Base-by-base conservation (phyloP, 176 grass and related monocot species). In the Thalia dealbata region DNA sequence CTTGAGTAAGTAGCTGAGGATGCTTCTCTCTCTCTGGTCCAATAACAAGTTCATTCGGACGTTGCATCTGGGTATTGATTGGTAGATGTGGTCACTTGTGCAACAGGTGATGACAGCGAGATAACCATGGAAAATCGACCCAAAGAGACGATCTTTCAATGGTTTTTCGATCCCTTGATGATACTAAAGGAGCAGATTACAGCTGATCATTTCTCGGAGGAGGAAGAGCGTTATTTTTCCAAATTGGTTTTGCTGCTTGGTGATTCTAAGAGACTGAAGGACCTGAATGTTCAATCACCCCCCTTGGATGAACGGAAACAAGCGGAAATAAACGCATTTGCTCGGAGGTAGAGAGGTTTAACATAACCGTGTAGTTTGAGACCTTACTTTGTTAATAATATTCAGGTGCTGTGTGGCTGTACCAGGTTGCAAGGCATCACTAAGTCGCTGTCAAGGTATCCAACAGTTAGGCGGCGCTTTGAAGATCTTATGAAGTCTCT, bases 111-210 rank as follows among this genome's bases (percentile, higher is more conserved):
- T 71, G 86, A 80, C 9, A 76, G 71, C 46, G 90, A 91, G 76
- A 81, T 99, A 73, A 99, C 95, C 50, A 83, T 77, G 77, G 85
- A 99, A 58, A 93, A 93, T 74, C 82, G 87, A 78, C 95, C 95
- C 58, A 91, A 83, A 78, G 70, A 60, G 59, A 76, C 52, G 25
- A 61, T 99, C 23, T 93, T 85, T 29, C 87, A 86, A 71, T 99
- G 90, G 95, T 99, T 99, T 81, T 99, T 99, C 74, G 95, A 93
- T 19, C 95, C 95, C 38, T 70, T 99, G 73, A 83, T 99, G 77
- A 72, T 99, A 75, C 83, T 99, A 71, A 99, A 93, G 81, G 90
- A 99, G 21, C 95, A 99, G 82, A 91, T 99, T 14, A 91, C 84
- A 82, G 90, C 95, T 21, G 81, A 93, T 52, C 86, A 93, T 69